phyloP scores from a whole-genome alignment of 2,329 filamentous ascomycete species.

The Penicillium sumatraense region DNA sequence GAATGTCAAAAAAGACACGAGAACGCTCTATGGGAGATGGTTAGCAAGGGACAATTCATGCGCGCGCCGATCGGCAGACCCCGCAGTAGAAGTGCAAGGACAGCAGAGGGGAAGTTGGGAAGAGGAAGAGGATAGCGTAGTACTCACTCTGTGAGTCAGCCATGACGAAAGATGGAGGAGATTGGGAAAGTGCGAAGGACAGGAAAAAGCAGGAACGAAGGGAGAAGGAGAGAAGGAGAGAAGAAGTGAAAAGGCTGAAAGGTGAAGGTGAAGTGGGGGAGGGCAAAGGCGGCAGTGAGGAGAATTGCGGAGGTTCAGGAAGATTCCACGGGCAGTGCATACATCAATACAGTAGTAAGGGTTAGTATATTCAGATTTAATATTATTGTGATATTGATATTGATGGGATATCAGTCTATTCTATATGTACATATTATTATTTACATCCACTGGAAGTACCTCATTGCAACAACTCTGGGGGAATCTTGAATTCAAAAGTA shows the following conservation, averaged over 20 bases:
- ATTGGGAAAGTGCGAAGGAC: background rate
- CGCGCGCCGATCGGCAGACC: conserved; percentile 24
- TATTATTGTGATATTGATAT: conserved; percentile 8
- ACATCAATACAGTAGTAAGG: background rate
- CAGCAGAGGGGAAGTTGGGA: background rate
- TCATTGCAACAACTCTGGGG: conserved; percentile 31
- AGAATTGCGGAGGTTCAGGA: conserved; percentile 39
- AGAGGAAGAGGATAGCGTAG: no score
- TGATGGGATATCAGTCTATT: conserved; percentile 15
- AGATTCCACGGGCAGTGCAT: conserved; percentile 41
- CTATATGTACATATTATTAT: background rate
- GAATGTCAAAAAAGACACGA: conserved; percentile 92
- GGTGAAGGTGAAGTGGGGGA: no score
- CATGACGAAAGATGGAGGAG: conserved; percentile 30
- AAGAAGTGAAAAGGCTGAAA: no score
- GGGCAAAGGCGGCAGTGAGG: conserved; percentile 17
- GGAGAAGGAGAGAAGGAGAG: conserved; percentile 10
- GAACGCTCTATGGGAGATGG: conserved; percentile 60
- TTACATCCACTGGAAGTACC: background rate
- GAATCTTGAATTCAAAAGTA: conserved; percentile 32
- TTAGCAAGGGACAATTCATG: conserved; percentile 18
- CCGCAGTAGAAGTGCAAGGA: conserved; percentile 33
- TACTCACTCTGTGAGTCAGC: conserved; percentile 42
- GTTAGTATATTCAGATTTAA: conserved; percentile 1
- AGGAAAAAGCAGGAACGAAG: conserved; percentile 3